These are phyloP conservation scores for Arthrobotrys entomopaga DNA, from an alignment of 2,329 filamentous ascomycete genomes.

Conservation along the genomic window DNA sequence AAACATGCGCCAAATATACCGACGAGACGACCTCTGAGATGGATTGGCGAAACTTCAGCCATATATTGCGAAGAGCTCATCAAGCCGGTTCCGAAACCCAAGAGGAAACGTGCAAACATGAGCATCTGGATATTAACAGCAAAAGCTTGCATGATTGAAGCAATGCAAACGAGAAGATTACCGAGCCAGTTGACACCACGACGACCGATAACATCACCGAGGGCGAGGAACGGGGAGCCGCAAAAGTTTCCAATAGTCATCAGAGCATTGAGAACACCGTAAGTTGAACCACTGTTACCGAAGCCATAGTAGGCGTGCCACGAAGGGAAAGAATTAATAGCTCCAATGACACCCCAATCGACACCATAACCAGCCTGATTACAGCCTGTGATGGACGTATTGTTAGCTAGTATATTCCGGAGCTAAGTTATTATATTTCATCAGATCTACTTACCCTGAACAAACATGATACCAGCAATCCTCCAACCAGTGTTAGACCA, in stretches of 20 bases:
- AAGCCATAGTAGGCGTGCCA: constrained; percentile 66
- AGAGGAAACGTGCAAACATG: constrained; percentile 62
- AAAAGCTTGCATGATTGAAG: constrained; percentile 62
- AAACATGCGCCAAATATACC: constrained; percentile 66
- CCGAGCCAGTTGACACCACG: constrained; percentile 66
- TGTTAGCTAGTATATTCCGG: constrained; percentile 55
- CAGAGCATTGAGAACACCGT: constrained; percentile 65
- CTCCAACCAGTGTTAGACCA: constrained; percentile 63
- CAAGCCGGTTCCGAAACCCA: constrained; percentile 62
- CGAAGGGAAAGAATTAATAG: constrained; percentile 63
- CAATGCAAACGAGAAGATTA: constrained; percentile 64
- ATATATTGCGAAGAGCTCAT: constrained; percentile 63
- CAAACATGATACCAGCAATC: constrained; percentile 63
- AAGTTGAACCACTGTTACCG: constrained; percentile 62
- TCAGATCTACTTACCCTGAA: constrained; percentile 24
- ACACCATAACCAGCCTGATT: constrained; percentile 66
- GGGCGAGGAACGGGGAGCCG: constrained; percentile 66
- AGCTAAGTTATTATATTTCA: neutral
- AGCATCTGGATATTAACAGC: constrained; percentile 59
- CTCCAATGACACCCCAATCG: constrained; percentile 66
- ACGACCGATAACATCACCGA: constrained; percentile 67
- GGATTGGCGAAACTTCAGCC: constrained; percentile 60
- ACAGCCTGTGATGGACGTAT: constrained; percentile 62
- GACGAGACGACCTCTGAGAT: constrained; percentile 64
- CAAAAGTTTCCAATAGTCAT: constrained; percentile 66